These are phyloP conservation scores for Chrysoporthe austroafricana DNA, from an alignment of 2,329 filamentous ascomycete genomes.

Conservation along the genomic window DNA sequence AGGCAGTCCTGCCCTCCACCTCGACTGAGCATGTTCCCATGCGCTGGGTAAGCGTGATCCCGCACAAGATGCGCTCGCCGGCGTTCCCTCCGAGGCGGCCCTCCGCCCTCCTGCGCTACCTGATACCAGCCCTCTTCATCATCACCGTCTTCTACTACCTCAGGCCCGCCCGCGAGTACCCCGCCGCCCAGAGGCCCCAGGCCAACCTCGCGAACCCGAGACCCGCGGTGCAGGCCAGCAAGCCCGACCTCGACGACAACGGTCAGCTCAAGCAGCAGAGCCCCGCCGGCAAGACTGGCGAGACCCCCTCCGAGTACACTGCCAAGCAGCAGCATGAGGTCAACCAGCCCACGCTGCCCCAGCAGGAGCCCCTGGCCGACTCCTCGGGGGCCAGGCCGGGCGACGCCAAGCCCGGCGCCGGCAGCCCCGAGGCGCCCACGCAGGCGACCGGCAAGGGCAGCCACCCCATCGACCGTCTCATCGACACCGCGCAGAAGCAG, in stretches of 20 bases:
- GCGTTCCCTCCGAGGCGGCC: conserved; percentile 46
- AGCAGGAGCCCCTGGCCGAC: conserved; percentile 23
- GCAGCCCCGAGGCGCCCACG: conserved; percentile 8
- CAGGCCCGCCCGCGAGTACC: conserved; percentile 4
- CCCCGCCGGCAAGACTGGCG: conserved; percentile 22
- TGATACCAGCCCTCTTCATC: conserved; percentile 39
- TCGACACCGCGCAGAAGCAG: conserved; percentile 48
- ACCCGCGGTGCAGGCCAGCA: conserved; percentile 4
- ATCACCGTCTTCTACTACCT: conserved; percentile 40
- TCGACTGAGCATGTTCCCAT: conserved; percentile 27
- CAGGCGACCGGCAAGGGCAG: conserved; percentile 5
- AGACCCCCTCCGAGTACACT: conserved; percentile 16
- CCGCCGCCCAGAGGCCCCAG: conserved; percentile 4
- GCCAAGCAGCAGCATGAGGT: conserved; percentile 25
- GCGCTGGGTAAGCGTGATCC: conserved; percentile 32
- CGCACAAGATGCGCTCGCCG: conserved; percentile 40
- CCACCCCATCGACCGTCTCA: conserved; percentile 57
- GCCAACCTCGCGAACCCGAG: background rate
- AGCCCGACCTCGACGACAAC: conserved; percentile 8
- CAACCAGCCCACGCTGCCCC: conserved; percentile 17
- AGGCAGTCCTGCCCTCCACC: background rate
- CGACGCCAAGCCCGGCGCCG: background rate
- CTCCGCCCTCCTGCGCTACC: conserved; percentile 44
- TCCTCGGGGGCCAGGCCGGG: conserved; percentile 1
- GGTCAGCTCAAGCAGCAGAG: conserved; percentile 21